Base-by-base conservation (phyloP, 805 yeast genomes). In the Debaryomyces castellii region DNA sequence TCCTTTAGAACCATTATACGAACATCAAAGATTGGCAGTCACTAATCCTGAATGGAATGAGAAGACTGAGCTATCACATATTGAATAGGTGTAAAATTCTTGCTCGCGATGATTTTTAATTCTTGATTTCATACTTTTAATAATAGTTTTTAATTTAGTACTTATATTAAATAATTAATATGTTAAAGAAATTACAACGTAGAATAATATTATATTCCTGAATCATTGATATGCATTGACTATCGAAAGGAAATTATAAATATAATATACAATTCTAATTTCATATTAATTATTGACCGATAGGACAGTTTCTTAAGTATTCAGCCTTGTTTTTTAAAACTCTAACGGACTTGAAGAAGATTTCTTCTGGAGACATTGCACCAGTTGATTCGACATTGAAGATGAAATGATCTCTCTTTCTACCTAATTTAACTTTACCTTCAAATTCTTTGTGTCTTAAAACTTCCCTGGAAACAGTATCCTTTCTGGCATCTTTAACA, bases 401-500 rank as follows among this genome's bases (percentile, higher is more conserved):
- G 43, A 94, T 88, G 66, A 94, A 94, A 59, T 94, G 96, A 64
- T 87, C 94, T 66, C 96, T 84, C 54, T 78, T 78, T 68, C 99
- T 83, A 37, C 98, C 99, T 44, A 94, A 76, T 66, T 86, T 87
- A 46, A 94, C 97, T 58, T 88, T 87, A 34, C 87, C 95, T 39
- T 83, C 76, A 58, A 94, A 94, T 64, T 94, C 96, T 43, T 82
- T 87, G 66, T 94, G 97, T 67, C 99, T 83, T 56, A 94, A 76
- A 10, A 91, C 97, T 68, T 94, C 99, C 69, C 99, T 82, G 5
- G 97, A 89, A 34, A 94, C 99, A 1, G 99, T 94, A 67, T 94
- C 99, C 61, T 82, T 87, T 74, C 99, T 82, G 2, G 97, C 82
- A 68, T 94, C 96, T 51, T 83, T 78, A 11, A 94, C 96, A 53